phyloP scores from a whole-genome alignment of 2,329 filamentous ascomycete genomes.

The Trichophyton benhamiae region DNA sequence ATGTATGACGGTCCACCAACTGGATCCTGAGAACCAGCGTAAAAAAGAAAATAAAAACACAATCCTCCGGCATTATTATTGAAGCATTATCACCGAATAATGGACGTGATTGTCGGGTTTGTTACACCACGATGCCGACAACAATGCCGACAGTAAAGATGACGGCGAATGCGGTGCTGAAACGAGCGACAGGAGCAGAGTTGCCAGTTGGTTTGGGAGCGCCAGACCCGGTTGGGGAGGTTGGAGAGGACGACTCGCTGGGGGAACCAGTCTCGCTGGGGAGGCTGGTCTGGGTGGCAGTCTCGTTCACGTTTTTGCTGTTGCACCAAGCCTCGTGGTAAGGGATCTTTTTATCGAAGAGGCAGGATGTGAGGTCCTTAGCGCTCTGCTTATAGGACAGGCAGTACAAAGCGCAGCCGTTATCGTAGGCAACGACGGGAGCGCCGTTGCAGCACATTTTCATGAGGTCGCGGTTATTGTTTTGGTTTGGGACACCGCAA shows the following conservation, averaged over 20 bases:
- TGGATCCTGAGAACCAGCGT: not conserved
- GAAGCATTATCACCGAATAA: not conserved
- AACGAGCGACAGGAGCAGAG: not conserved
- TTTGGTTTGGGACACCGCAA: constrained; percentile 17
- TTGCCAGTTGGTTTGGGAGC: not conserved
- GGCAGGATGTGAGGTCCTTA: constrained; percentile 18
- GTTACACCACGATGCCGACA: not conserved
- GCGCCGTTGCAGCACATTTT: constrained; percentile 16
- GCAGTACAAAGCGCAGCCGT: constrained; percentile 18
- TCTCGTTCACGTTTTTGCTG: constrained; percentile 15
- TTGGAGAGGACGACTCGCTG: not conserved
- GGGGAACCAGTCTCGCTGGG: constrained; percentile 1
- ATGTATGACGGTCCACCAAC: not conserved
- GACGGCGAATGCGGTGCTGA: not conserved
- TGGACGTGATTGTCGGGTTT: not conserved
- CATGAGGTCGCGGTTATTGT: constrained; percentile 14
- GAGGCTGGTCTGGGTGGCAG: constrained; percentile 14
- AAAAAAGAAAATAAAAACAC: not conserved
- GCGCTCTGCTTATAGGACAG: constrained; percentile 17
- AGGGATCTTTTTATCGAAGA: constrained; percentile 16
- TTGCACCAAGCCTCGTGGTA: constrained; percentile 20
- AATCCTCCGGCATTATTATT: not conserved
- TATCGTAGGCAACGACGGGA: constrained; percentile 14
- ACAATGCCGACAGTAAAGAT: constrained; percentile 1
- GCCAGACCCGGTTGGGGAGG: not conserved